These are phyloP conservation scores for Neofusicoccum sp. DNA, from an alignment of 2,329 filamentous ascomycete species.

Conservation along the genomic window DNA sequence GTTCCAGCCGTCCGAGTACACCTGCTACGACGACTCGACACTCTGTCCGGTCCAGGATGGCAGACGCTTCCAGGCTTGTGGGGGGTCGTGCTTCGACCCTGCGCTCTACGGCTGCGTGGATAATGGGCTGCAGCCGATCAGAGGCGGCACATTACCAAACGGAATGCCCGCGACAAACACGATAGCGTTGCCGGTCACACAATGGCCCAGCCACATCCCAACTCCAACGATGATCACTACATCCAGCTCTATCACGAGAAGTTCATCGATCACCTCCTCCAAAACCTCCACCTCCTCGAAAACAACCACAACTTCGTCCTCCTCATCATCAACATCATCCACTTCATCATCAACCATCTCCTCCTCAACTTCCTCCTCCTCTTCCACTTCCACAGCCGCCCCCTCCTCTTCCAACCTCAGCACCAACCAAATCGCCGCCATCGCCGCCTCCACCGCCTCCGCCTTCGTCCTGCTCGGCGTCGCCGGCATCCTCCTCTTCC, in stretches of 20 bases:
- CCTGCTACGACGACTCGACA: constrained; percentile 6
- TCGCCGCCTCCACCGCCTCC: constrained; percentile 38
- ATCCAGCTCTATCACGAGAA: neutral
- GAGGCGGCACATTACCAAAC: constrained; percentile 1
- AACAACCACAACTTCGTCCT: neutral
- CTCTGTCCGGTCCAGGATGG: constrained; percentile 14
- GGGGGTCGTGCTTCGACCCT: constrained; percentile 15
- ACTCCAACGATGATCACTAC: neutral
- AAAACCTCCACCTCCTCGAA: constrained; percentile 9
- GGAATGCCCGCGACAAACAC: neutral
- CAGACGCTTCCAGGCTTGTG: constrained; percentile 3
- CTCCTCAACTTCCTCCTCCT: constrained; percentile 17
- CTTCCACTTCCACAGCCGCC: constrained; percentile 2
- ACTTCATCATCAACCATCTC: neutral
- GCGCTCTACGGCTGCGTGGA: constrained; percentile 10
- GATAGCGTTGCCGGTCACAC: neutral
- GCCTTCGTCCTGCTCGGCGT: constrained; percentile 37
- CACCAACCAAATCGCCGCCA: constrained; percentile 38
- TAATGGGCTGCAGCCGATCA: constrained; percentile 1
- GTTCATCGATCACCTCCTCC: neutral
- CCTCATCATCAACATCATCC: constrained; percentile 12
- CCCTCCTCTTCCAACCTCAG: constrained; percentile 25
- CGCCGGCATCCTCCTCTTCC: constrained; percentile 36
- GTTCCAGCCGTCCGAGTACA: constrained; percentile 14
- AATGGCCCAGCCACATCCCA: constrained; percentile 3